These are phyloP conservation scores for Trichophyton mentagrophytes DNA, from an alignment of 2,329 filamentous ascomycete genomes.

Conservation along the genomic window DNA sequence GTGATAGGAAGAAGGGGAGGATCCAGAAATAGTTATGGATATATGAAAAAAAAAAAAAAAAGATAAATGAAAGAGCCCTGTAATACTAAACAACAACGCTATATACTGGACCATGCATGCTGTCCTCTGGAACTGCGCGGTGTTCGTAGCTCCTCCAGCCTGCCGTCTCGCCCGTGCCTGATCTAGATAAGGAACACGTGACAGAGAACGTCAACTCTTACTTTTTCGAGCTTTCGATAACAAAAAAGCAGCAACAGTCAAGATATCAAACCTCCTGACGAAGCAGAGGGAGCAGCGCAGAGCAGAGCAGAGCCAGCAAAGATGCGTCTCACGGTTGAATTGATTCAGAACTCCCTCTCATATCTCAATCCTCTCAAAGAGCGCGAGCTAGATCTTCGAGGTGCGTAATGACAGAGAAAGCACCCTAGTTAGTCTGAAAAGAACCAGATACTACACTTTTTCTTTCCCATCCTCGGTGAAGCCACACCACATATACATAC, in stretches of 20 bases:
- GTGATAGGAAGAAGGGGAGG: too few relatives aligned
- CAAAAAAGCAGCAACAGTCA: background rate
- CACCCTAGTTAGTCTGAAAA: conserved; percentile 49
- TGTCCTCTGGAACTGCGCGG: too few relatives aligned
- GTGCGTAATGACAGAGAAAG: conserved; percentile 47
- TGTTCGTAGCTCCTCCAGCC: too few relatives aligned
- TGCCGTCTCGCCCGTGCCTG: background rate
- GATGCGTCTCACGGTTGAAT: conserved; percentile 92
- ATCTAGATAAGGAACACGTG: conserved; percentile 2
- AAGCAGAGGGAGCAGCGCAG: background rate
- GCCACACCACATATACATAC: conserved; percentile 16
- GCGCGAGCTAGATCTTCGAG: conserved; percentile 97
- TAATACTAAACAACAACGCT: too few relatives aligned
- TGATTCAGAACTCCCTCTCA: conserved; percentile 87
- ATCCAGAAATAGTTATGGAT: too few relatives aligned
- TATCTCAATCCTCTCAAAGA: conserved; percentile 98
- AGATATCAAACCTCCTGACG: background rate
- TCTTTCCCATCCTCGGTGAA: conserved; percentile 1
- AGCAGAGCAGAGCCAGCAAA: background rate
- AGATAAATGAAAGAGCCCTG: too few relatives aligned
- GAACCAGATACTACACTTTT: conserved; percentile 86
- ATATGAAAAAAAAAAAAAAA: too few relatives aligned
- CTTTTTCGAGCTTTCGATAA: background rate
- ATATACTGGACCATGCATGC: too few relatives aligned
- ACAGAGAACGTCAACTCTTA: background rate